Percentiles rank a stretch among this genome's conserved stretches.
phyloP scores from a whole-genome alignment of 805 yeast genomes.

The Wickerhamiella kazuoi region DNA sequence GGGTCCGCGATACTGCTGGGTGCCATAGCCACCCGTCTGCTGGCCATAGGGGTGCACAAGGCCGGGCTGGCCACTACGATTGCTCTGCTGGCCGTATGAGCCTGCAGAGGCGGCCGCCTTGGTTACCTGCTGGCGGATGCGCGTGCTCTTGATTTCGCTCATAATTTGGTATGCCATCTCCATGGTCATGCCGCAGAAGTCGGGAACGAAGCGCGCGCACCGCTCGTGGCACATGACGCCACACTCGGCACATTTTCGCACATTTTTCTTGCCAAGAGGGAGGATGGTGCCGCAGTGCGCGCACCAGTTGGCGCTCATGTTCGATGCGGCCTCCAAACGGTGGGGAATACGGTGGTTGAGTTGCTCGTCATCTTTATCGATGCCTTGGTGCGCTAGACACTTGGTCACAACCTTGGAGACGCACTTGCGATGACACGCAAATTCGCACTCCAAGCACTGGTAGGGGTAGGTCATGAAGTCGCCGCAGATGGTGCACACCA shows the following conservation, averaged over 20 bases:
- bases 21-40: not conserved
- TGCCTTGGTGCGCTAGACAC: constrained; percentile 42
- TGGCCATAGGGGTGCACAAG: not conserved
- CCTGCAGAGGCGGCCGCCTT: constrained; percentile 13
- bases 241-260: constrained; percentile 76
- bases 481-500: constrained; percentile 96
- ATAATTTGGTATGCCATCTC: constrained; percentile 85
- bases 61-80: not conserved
- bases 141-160: constrained; percentile 61
- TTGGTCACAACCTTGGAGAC: constrained; percentile 63
- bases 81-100: no score
- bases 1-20: not conserved
- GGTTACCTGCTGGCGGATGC: constrained; percentile 16
- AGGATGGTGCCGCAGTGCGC: constrained; percentile 95
- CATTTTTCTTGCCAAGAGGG: constrained; percentile 89
- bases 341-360: constrained; percentile 95
- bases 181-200: constrained; percentile 97
- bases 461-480: constrained; percentile 71
- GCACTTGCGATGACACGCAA: constrained; percentile 64
- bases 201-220: constrained; percentile 91
- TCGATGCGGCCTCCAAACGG: constrained; percentile 78
- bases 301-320: constrained; percentile 97
- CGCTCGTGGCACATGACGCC: constrained; percentile 86
- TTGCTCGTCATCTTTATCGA: constrained; percentile 55
- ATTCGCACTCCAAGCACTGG: constrained; percentile 66